Evolutionary conservation across 352 stramenopile genomes (phyloP).

Genomic region (Pilasporangium apinafurcum): DNA sequence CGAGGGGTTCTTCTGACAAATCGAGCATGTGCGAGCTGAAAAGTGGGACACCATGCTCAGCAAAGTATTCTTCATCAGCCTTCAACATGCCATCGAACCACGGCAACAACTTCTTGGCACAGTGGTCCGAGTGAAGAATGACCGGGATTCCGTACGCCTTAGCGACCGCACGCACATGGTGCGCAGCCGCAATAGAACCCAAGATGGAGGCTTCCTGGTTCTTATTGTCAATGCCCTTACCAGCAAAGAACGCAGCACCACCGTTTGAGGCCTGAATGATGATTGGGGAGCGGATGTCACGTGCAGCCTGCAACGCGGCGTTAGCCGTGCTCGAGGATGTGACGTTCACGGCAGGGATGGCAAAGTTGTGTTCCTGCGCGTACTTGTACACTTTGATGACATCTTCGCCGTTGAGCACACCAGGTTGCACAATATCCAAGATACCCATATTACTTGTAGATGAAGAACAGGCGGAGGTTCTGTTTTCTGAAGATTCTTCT

Average conservation of each 20-base stretch:
- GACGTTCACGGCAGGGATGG: constrained; percentile 97
- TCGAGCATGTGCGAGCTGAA: constrained; percentile 99
- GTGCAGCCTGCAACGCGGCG: constrained; percentile 94
- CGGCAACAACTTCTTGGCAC: constrained; percentile 96
- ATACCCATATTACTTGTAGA: constrained; percentile 56
- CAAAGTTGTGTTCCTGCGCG: constrained; percentile 92
- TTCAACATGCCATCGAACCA: constrained; percentile 97
- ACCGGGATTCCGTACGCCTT: constrained; percentile 96
- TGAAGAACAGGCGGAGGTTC: not conserved
- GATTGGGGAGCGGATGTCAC: constrained; percentile 95
- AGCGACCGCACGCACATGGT: constrained; percentile 96
- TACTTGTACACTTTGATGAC: constrained; percentile 91
- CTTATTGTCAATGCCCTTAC: constrained; percentile 96
- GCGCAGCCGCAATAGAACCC: constrained; percentile 87
- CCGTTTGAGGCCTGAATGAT: constrained; percentile 99
- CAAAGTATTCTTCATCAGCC: constrained; percentile 96
- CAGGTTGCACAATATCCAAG: constrained; percentile 75
- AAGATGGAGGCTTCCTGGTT: constrained; percentile 83
- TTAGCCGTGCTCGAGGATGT: constrained; percentile 96
- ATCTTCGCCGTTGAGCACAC: constrained; percentile 85
- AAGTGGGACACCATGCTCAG: constrained; percentile 90
- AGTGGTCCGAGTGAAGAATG: constrained; percentile 98
- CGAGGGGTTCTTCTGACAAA: constrained; percentile 96
- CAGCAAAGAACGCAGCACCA: constrained; percentile 95
- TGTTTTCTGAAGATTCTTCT: too few species aligned